These are phyloP conservation scores for Coemansia umbellata DNA, from an alignment of 192 early-diverging fungal species.

Conservation along the genomic window DNA sequence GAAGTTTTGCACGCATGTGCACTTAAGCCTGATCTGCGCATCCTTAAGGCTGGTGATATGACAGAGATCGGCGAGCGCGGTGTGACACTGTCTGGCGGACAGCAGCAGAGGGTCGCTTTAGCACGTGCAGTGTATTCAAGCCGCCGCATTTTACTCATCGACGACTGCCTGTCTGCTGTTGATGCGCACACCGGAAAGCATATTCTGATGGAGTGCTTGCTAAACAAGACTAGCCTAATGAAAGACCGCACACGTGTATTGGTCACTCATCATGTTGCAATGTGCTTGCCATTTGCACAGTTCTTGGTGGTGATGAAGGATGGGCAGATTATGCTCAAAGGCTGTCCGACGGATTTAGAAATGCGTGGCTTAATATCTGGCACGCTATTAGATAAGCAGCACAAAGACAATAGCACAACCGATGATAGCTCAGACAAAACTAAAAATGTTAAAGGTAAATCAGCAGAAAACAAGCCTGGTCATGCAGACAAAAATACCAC, in stretches of 20 bases:
- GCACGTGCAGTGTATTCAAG: slow-evolving; percentile 82
- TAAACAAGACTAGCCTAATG: slow-evolving; percentile 58
- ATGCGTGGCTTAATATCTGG: slow-evolving; percentile 28
- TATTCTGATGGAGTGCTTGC: slow-evolving; percentile 71
- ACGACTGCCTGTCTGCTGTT: slow-evolving; percentile 89
- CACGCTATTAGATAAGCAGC: background rate
- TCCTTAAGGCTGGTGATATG: slow-evolving; percentile 76
- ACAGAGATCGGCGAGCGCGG: slow-evolving; percentile 90
- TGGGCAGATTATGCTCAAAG: slow-evolving; percentile 53
- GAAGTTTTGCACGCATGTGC: slow-evolving; percentile 78
- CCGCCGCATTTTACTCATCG: slow-evolving; percentile 63
- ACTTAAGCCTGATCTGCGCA: slow-evolving; percentile 74
- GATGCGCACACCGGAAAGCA: slow-evolving; percentile 92
- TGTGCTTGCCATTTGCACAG: slow-evolving; percentile 50
- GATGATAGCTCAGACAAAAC: background rate
- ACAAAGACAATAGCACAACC: background rate
- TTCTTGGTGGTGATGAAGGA: slow-evolving; percentile 60
- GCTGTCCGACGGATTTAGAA: slow-evolving; percentile 50
- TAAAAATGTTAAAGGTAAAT: background rate
- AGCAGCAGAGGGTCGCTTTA: slow-evolving; percentile 77
- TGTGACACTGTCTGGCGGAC: slow-evolving; percentile 74
- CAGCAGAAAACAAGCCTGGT: background rate
- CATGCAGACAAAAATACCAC: background rate
- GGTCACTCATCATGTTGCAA: slow-evolving; percentile 77
- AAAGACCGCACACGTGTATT: slow-evolving; percentile 71